A percentile compares a stretch with the other conserved stretches of the same genome.
phyloP scores from a whole-genome alignment of 2,329 filamentous ascomycete species.

The Venturia nashicola region DNA sequence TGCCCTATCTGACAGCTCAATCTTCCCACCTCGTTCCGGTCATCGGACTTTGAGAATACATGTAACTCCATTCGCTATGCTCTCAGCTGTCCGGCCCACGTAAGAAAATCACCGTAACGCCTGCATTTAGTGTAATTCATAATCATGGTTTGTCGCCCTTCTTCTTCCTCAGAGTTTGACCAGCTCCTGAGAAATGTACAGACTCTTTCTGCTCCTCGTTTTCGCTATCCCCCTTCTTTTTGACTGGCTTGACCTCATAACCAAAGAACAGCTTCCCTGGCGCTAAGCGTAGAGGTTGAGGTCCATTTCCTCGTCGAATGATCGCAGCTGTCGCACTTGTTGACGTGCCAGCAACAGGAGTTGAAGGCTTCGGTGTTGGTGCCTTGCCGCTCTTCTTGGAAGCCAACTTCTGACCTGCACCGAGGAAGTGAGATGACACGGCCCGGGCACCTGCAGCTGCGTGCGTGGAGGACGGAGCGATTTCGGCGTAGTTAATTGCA shows the following conservation, averaged over 20 bases:
- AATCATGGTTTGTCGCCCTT: conserved; percentile 34
- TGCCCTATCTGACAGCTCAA: neutral
- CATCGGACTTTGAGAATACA: neutral
- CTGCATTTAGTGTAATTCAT: neutral
- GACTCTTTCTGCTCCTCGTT: conserved; percentile 50
- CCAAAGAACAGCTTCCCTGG: conserved; percentile 94
- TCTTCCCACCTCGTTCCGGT: neutral
- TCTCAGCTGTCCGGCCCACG: neutral
- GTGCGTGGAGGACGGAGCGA: conserved; percentile 63
- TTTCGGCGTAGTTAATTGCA: conserved; percentile 89
- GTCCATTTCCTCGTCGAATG: conserved; percentile 54
- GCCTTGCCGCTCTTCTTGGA: conserved; percentile 71
- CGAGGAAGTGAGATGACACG: conserved; percentile 64
- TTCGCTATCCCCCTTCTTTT: conserved; percentile 50
- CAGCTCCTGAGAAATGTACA: conserved; percentile 66
- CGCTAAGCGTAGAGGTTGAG: conserved; percentile 71
- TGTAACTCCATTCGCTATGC: conserved; percentile 7
- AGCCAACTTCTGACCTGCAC: conserved; percentile 69
- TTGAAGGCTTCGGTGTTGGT: conserved; percentile 44
- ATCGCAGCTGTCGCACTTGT: conserved; percentile 27
- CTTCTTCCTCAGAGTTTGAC: conserved; percentile 71
- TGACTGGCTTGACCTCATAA: conserved; percentile 81
- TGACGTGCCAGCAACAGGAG: conserved; percentile 50
- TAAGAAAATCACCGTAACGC: neutral
- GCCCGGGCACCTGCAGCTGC: conserved; percentile 51